phyloP scores from a whole-genome alignment of 805 yeast genomes.

The Candida khao-thaluensis region DNA sequence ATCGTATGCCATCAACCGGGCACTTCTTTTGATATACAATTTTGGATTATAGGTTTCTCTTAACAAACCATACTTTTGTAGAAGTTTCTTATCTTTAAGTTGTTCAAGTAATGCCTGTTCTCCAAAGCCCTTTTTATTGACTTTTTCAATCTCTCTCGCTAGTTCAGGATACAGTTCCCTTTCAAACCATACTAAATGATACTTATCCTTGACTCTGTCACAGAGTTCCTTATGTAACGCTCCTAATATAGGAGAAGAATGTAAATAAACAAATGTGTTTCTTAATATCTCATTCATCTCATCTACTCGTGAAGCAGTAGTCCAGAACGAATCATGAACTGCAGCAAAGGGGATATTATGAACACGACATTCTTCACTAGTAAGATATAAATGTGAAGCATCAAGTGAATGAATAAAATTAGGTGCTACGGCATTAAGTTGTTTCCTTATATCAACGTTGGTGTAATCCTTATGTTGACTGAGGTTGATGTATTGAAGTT shows the following conservation, averaged over 20 bases:
- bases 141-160: background rate
- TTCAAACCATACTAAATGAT: conserved; percentile 35
- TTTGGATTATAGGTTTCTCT: conserved; percentile 23
- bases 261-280: conserved; percentile 35
- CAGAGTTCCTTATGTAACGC: conserved; percentile 26
- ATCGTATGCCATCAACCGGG: conserved; percentile 7
- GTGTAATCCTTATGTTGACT: too few relatives aligned
- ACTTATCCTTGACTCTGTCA: conserved; percentile 21
- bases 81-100: conserved; percentile 16
- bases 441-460: conserved; percentile 20
- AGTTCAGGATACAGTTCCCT: conserved; percentile 15
- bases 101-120: conserved; percentile 1
- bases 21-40: conserved; percentile 17
- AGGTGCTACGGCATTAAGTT: conserved; percentile 40
- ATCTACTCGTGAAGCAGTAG: conserved; percentile 33
- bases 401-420: conserved; percentile 45
- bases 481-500: background rate
- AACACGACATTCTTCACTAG: conserved; percentile 25
- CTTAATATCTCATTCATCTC: conserved; percentile 27
- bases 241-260: conserved; percentile 26
- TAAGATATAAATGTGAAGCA: conserved; percentile 39
- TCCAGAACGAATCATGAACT: conserved; percentile 46
- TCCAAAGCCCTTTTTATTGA: background rate
- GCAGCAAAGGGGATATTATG: conserved; percentile 30
- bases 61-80: conserved; percentile 8